Evolutionary conservation across 129 eudicot genomes (phyloP), one percentile per base, ranked within the genome.

Genomic region (Kitagawia praeruptora): DNA sequence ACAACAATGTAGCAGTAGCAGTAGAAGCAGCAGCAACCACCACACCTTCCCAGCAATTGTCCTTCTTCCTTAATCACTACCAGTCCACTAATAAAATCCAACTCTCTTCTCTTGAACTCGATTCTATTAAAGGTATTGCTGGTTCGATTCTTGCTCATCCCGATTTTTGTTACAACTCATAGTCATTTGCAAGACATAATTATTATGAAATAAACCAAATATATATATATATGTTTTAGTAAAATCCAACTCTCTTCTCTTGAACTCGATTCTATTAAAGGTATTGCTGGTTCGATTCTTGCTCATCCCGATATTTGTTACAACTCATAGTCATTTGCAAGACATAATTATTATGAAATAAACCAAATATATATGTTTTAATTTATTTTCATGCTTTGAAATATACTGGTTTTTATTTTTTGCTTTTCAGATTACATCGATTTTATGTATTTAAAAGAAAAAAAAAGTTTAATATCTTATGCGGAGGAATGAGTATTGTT

Each of bases 91-190:
- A 73, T 40, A 27, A 6, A 10, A 73, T 73, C 42, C 76, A 73
- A 40, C 76, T 73, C 46, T 73, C 76, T 42, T 42, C 76, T 73
- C 76, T 73, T 8, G 76, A 73, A 42, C 53, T 73, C 16, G 76
- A 73, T 7, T 21, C 76, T 42, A 1, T 73, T 23, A 10, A 73
- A 41, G 76, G 76, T 70, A 1, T 3, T 23, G 5, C 0, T 23
- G 1, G 23, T 23, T 56, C 18, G 2, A 34, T 34, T 34, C 37
- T 34, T 34, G 37, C 37, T 34, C 2, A 34, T 34, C 37, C 37
- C 37, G 37, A 34, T 31, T 31, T 31, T 31, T 31, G 34, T 31
- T 31, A 31, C 1, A 34, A 34, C 37, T 34, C 37, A 34, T 1
- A 34, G 37, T 1, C 37, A 34, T 34, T 34, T 34, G 37, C 1